Percentiles rank a stretch among this genome's conserved stretches.
These are phyloP conservation scores for Caryopteris hybrid DNA, from an alignment of 305 asterid species.

Conservation along the genomic window DNA sequence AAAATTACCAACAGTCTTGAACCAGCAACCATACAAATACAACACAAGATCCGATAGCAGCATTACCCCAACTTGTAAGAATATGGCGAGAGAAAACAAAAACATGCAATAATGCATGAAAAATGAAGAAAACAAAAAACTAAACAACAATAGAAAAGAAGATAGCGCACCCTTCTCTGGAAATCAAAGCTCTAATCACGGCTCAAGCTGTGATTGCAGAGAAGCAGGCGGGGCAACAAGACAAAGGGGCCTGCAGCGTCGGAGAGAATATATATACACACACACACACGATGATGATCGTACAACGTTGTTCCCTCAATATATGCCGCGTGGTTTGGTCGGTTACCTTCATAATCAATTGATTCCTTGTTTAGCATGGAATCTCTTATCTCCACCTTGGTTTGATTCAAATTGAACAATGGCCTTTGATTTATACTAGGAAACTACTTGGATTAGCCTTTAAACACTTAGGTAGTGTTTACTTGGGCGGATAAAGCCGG, in stretches of 20 bases:
- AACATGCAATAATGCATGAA: conserved; percentile 12
- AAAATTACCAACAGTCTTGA: neutral
- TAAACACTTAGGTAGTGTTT: no score
- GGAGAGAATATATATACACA: neutral
- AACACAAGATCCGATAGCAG: neutral
- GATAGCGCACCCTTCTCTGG: conserved; percentile 23
- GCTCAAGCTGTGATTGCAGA: conserved; percentile 13
- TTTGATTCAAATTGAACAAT: no score
- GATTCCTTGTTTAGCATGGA: no score
- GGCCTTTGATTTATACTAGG: neutral
- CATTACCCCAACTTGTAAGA: neutral
- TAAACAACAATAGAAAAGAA: no score
- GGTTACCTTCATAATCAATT: conserved; percentile 9
- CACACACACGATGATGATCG: no score
- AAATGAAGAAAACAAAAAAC: neutral
- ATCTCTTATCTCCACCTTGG: no score
- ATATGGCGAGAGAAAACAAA: neutral
- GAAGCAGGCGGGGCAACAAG: neutral
- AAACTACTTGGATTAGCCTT: conserved; percentile 7
- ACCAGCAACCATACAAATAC: neutral
- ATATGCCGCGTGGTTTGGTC: conserved; percentile 24
- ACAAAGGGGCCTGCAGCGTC: conserved; percentile 17
- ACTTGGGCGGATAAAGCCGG: no score
- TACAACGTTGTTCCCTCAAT: conserved; percentile 19
- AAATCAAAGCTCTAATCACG: conserved; percentile 17